Evolutionary conservation across 2,329 filamentous ascomycete species (phyloP).

Genomic region (Paecilomyces fulvus): DNA sequence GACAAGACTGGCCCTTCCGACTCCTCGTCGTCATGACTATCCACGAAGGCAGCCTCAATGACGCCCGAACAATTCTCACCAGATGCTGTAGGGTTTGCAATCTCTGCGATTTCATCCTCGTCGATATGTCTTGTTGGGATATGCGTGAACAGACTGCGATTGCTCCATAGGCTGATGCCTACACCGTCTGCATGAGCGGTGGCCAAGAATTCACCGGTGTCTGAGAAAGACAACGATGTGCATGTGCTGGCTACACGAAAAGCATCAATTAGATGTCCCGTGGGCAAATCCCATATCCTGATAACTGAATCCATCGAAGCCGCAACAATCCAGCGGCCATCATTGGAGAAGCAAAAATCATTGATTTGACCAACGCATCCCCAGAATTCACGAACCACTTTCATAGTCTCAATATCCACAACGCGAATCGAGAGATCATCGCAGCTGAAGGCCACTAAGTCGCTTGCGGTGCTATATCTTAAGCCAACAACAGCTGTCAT

Average conservation of each 20-base stretch:
- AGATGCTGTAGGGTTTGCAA: conserved; percentile 64
- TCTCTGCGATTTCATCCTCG: conserved; percentile 60
- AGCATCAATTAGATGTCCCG: conserved; percentile 88
- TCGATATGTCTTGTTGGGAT: conserved; percentile 78
- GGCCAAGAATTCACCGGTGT: conserved; percentile 87
- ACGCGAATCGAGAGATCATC: conserved; percentile 82
- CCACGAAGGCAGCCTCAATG: conserved; percentile 67
- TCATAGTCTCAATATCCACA: conserved; percentile 82
- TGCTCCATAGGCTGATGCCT: conserved; percentile 94
- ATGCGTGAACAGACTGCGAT: conserved; percentile 82
- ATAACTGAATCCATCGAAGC: conserved; percentile 72
- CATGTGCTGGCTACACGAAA: conserved; percentile 73
- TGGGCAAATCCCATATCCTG: conserved; percentile 90
- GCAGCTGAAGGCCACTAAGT: conserved; percentile 80
- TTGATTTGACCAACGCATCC: conserved; percentile 65
- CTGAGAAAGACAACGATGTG: conserved; percentile 77
- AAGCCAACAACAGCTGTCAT: conserved; percentile 69
- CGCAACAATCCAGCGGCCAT: conserved; percentile 88
- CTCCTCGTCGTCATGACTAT: conserved; percentile 39
- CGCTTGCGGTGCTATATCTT: conserved; percentile 72
- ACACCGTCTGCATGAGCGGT: conserved; percentile 74
- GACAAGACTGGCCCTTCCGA: conserved; percentile 46
- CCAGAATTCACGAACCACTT: conserved; percentile 88
- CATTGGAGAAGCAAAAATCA: conserved; percentile 81
- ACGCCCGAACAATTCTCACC: conserved; percentile 72